A percentile compares a stretch with the other conserved stretches of the same genome.
phyloP scores from a whole-genome alignment of 2,329 filamentous ascomycete species.

The Botrytis elliptica region DNA sequence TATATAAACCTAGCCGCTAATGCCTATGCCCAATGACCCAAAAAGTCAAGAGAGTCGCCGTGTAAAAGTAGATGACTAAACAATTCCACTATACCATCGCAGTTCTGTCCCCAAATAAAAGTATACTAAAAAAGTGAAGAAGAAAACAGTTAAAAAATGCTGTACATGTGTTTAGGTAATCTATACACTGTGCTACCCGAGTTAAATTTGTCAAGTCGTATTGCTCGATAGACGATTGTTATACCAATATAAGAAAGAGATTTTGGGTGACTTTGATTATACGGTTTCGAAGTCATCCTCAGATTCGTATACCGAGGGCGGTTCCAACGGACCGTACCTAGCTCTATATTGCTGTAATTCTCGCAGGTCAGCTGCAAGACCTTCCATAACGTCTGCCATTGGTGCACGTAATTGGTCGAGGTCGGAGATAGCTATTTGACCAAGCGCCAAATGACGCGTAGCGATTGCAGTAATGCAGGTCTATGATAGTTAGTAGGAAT shows the following conservation, averaged over 20 bases:
- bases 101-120: slow-evolving; percentile 13
- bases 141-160: slow-evolving; percentile 14
- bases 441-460: slow-evolving; percentile 75
- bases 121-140: slow-evolving; percentile 15
- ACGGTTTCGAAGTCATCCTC: slow-evolving; percentile 17
- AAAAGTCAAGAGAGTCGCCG: slow-evolving; percentile 12
- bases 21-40: slow-evolving; percentile 14
- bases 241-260: background rate
- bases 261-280: background rate
- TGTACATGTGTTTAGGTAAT: slow-evolving; percentile 12
- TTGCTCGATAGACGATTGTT: background rate
- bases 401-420: slow-evolving; percentile 74
- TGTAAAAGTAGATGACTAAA: slow-evolving; percentile 3
- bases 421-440: slow-evolving; percentile 59
- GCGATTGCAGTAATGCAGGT: slow-evolving; percentile 77
- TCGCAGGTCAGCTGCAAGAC: slow-evolving; percentile 59
- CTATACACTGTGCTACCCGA: slow-evolving; percentile 13
- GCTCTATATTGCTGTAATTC: slow-evolving; percentile 62
- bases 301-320: background rate
- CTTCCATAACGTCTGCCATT: slow-evolving; percentile 68
- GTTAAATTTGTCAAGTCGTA: background rate
- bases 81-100: slow-evolving; percentile 4
- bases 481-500: slow-evolving; percentile 46
- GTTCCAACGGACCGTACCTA: slow-evolving; percentile 26
- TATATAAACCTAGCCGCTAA: slow-evolving; percentile 18